Base-by-base conservation (phyloP, 108 stramenopile species). In the Fragilariopsis cylindrus region DNA sequence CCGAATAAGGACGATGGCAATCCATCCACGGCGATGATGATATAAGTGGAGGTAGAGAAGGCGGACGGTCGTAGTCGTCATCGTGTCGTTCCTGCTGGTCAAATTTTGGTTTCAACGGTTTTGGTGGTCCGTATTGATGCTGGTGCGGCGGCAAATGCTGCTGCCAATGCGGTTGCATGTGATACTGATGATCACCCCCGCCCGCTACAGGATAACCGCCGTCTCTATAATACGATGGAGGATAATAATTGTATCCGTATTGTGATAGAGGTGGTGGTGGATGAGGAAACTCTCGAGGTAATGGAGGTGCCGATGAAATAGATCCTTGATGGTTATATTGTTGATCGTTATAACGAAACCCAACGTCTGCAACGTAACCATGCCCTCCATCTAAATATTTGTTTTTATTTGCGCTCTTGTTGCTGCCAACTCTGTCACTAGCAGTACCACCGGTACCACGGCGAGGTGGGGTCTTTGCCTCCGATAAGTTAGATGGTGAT, bases 211-310 rank as follows among this genome's bases (percentile, higher is more conserved):
- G 43, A 11, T 11, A 13, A 41, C 30, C 30, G 30, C 30, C 1
- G 2, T 30, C 30, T 30, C 30, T 30, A 30, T 30, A 30, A 30
- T 30, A 30, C 30, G 30, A 30, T 30, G 47, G 7, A 44, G 42
- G 43, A 63, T 63, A 63, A 2, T 60, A 30, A 63, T 63, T 5
- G 7, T 44, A 11, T 63, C 13, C 7, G 47, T 30, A 60, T 60
- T 19, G 60, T 60, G 60, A 16, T 42, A 41, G 21, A 13, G 55
- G 40, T 40, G 15, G 16, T 60, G 65, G 46, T 60, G 72, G 72
- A 56, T 44, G n/a, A 56, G n/a, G 18, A 62, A 60, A 48, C 30
- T 64, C 60, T 9, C 43, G 72, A 48, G 48, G 47, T 39, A 50
- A 39, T 40, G 60, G 48, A 39, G 72, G 43, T 7, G 60, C 62